Evolutionary conservation across 2,329 filamentous ascomycete species (phyloP).

Genomic region (Fusarium sp.): DNA sequence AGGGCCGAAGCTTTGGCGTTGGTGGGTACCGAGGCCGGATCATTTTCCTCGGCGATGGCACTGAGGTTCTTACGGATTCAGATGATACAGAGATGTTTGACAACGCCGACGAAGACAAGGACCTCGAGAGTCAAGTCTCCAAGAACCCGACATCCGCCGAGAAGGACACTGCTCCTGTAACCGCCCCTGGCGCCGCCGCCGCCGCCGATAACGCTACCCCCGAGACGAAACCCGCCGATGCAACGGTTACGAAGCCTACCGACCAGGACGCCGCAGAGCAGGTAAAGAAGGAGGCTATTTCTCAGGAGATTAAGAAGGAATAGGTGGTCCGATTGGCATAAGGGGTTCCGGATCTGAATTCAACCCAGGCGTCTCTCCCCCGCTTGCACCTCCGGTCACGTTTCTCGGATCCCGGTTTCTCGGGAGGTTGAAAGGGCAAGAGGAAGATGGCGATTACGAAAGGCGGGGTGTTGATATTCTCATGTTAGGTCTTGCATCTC

Average conservation of each 20-base stretch:
- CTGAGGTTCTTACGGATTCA: slow-evolving; percentile 89
- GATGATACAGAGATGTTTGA: slow-evolving; percentile 96
- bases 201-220: slow-evolving; percentile 39
- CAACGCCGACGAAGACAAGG: slow-evolving; percentile 86
- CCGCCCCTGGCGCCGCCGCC: slow-evolving; percentile 41
- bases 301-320: slow-evolving; percentile 55
- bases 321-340: slow-evolving; percentile 52
- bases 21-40: slow-evolving; percentile 86
- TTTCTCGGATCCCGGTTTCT: slow-evolving; percentile 40
- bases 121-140: slow-evolving; percentile 86
- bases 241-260: slow-evolving; percentile 40
- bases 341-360: slow-evolving; percentile 38
- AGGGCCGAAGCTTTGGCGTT: slow-evolving; percentile 73
- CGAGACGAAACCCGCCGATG: slow-evolving; percentile 48
- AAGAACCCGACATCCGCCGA: slow-evolving; percentile 63
- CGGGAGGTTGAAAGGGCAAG: slow-evolving; percentile 27
- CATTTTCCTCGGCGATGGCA: slow-evolving; percentile 95
- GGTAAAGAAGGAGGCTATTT: slow-evolving; percentile 46
- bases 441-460: slow-evolving; percentile 28
- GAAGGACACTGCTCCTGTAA: slow-evolving; percentile 42
- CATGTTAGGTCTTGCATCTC: slow-evolving; percentile 49
- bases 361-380: slow-evolving; percentile 18
- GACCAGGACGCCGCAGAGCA: slow-evolving; percentile 42
- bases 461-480: slow-evolving; percentile 47
- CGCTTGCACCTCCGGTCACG: slow-evolving; percentile 36